These are phyloP conservation scores for Porphyrellus cyaneotinctus DNA, from an alignment of 768 basidiomycete species.

Conservation along the genomic window DNA sequence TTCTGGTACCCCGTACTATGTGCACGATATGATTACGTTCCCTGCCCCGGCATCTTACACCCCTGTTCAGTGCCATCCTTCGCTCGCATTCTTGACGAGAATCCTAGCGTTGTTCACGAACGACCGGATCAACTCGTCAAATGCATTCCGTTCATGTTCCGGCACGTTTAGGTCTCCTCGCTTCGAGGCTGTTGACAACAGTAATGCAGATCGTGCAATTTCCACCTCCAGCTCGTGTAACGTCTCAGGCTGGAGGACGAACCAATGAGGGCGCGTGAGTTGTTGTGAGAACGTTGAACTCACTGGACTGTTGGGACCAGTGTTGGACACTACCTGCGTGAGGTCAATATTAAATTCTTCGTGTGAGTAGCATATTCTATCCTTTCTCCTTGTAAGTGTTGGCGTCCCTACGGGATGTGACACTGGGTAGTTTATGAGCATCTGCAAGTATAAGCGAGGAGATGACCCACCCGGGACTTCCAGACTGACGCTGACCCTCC, in stretches of 20 bases:
- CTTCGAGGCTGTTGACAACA: conserved; percentile 68
- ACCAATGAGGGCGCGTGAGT: background rate
- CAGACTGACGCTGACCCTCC: conserved; percentile 89
- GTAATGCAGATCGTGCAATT: conserved; percentile 62
- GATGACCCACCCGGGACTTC: conserved; percentile 74
- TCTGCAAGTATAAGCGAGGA: background rate
- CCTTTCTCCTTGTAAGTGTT: conserved; percentile 68
- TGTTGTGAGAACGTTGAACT: conserved; percentile 21
- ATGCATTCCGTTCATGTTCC: conserved; percentile 67
- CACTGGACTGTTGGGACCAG: conserved; percentile 48
- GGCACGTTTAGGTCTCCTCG: conserved; percentile 56
- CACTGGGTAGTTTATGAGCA: conserved; percentile 39
- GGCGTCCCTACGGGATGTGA: conserved; percentile 61
- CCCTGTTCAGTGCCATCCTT: conserved; percentile 37
- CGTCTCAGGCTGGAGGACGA: conserved; percentile 45
- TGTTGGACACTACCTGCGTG: conserved; percentile 76
- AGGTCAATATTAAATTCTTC: conserved; percentile 92
- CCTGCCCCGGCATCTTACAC: background rate
- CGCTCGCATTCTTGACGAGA: conserved; percentile 70
- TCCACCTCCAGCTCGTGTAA: conserved; percentile 92
- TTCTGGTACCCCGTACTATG: conserved; percentile 4
- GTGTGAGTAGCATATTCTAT: conserved; percentile 89
- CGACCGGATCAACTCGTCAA: conserved; percentile 88
- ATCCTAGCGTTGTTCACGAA: conserved; percentile 93
- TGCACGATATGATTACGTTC: background rate